Percentiles rank a stretch among this genome's conserved stretches.
These are phyloP conservation scores for Pseudogymnoascus sp. DNA, from an alignment of 2,329 filamentous ascomycete genomes.

Conservation along the genomic window DNA sequence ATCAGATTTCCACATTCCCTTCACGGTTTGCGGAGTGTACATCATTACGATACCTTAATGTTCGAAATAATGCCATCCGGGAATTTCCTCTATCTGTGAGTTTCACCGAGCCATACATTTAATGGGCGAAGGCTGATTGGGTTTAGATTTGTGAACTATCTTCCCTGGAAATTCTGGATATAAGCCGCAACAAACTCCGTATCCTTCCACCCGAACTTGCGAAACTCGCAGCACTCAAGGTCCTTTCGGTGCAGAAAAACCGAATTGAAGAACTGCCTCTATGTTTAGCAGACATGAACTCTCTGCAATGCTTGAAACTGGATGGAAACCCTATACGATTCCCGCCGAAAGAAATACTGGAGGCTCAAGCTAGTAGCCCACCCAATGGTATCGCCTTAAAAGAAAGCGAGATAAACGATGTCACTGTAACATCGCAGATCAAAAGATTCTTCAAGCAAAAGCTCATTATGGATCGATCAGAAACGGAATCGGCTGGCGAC, in stretches of 20 bases:
- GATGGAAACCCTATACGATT: conserved; percentile 81
- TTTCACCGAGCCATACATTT: conserved; percentile 16
- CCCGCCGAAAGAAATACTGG: conserved; percentile 62
- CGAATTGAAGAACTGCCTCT: conserved; percentile 75
- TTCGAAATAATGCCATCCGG: conserved; percentile 65
- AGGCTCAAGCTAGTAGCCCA: conserved; percentile 47
- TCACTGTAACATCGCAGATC: conserved; percentile 51
- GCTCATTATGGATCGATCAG: conserved; percentile 40
- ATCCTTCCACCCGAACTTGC: conserved; percentile 70
- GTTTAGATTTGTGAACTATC: conserved; percentile 72
- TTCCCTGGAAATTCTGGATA: conserved; percentile 84
- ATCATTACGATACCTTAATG: conserved; percentile 70
- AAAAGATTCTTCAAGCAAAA: conserved; percentile 50
- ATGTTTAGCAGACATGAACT: conserved; percentile 82
- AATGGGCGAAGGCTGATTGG: not conserved
- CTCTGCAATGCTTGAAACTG: conserved; percentile 80
- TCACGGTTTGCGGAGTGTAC: conserved; percentile 66
- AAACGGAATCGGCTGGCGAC: conserved; percentile 49
- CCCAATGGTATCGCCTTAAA: conserved; percentile 47
- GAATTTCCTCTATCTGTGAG: conserved; percentile 58
- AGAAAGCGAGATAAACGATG: conserved; percentile 57
- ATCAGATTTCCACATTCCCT: conserved; percentile 63
- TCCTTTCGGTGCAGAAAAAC: conserved; percentile 81
- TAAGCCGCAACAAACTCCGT: conserved; percentile 79
- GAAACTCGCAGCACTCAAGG: conserved; percentile 76